Base-by-base conservation (phyloP, 495 filamentous ascomycete genomes). In the Thermochaetoides thermophila region DNA sequence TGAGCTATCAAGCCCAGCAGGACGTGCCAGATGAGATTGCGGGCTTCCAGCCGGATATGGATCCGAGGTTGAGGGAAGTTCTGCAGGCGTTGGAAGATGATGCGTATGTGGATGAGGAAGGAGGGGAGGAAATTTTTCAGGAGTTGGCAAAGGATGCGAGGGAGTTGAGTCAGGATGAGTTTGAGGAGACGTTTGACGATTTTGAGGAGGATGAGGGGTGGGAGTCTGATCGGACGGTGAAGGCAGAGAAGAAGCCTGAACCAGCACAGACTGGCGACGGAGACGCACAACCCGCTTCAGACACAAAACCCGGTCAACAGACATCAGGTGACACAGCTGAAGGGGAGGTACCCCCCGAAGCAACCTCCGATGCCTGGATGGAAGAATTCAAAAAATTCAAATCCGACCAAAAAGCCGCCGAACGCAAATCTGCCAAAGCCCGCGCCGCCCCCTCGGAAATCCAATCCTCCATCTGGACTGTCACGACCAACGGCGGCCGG, bases 1-100 rank as follows among this genome's bases (percentile, higher is more conserved):
- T 71, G 16, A 83, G 80, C 19, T 96, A 94, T 55, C 84, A 95
- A 53, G 80, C 89, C 29, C 84, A 94, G 57, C 87, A 95, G 58
- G 71, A 95, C 47, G 60, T 95, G 6, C 91, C 87, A 0, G 91
- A 96, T 63, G 76, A 66, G 7, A 74, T 99, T 45, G 75, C 76
- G 1, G 91, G 91, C 0, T 95, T 99, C 50, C 78, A 95, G 56
- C 91, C 91, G 3, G 84, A 96, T 49, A 99, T 99, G 91, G 91
- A 99, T 56, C 87, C 85, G 4, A 66, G 91, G 14, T 53, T 99
- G 40, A 70, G 91, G 14, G 91, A 99, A 56, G 84, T 84, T 3
- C 55, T 99, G 35, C 87, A 95, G 54, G 91, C 91, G 2, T 61
- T 99, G 19, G 89, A 99, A 43, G 91, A 99, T 41, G 89, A 96